Conservation (phyloP, 192 early-diverging fungal genomes). For the Coemansia reversa region DNA sequence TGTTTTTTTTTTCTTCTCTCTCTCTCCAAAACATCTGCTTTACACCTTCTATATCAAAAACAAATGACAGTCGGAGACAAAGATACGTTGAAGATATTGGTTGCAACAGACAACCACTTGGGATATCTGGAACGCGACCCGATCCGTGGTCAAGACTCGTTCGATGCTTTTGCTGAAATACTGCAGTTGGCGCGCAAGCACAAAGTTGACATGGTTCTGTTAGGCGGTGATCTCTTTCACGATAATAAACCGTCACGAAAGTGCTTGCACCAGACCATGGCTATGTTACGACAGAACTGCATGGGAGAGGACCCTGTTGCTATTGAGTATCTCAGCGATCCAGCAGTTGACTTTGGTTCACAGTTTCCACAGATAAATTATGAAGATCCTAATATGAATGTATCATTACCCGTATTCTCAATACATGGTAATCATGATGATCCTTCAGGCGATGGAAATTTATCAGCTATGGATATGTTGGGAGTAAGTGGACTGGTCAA, state of each 20-base stretch:
- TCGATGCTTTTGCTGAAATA: conserved; percentile 87
- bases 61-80: conserved; percentile 8
- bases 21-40: not conserved
- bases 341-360: conserved; percentile 66
- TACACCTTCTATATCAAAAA: not conserved
- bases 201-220: conserved; percentile 84
- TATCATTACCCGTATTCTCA: conserved; percentile 84
- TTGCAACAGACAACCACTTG: conserved; percentile 94
- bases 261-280: conserved; percentile 67
- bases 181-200: conserved; percentile 62
- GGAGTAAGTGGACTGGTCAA: conserved; percentile 80
- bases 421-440: conserved; percentile 99
- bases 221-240: conserved; percentile 96
- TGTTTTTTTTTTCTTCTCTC: not conserved
- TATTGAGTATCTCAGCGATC: conserved; percentile 78
- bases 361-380: conserved; percentile 75
- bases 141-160: conserved; percentile 79
- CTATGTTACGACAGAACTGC: conserved; percentile 66
- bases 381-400: conserved; percentile 82
- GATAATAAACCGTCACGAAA: conserved; percentile 89
- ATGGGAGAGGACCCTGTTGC: conserved; percentile 66
- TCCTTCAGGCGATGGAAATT: conserved; percentile 79
- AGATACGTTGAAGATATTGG: conserved; percentile 58
- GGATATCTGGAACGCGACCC: conserved; percentile 92
- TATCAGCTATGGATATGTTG: conserved; percentile 83